phyloP scores from a whole-genome alignment of 176 grass and related monocot genomes.

The Poa pratensis region DNA sequence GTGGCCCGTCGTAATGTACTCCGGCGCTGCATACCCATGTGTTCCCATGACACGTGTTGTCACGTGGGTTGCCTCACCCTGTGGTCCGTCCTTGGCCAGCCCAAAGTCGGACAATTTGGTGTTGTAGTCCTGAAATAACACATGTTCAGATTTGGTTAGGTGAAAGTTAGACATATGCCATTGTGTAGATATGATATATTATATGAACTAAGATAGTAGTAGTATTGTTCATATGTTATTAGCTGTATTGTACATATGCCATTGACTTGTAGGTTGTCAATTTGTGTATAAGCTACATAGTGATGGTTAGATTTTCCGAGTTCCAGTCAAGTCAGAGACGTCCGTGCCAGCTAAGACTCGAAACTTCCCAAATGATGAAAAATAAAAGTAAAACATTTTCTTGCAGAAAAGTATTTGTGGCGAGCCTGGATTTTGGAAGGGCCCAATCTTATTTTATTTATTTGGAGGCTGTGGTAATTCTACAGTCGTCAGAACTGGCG shows the following conservation, averaged over 20 bases:
- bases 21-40: conserved; percentile 72
- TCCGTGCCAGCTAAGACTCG: conserved; percentile 16
- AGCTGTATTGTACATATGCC: not conserved
- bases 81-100: conserved; percentile 82
- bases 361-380: conserved; percentile 15
- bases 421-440: not conserved
- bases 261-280: not conserved
- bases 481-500: not conserved
- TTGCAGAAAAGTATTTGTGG: not conserved
- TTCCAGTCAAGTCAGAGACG: conserved; percentile 23
- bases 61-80: conserved; percentile 77
- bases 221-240: not conserved
- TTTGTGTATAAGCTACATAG: not conserved
- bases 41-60: conserved; percentile 95
- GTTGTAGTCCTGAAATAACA: conserved; percentile 63
- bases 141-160: conserved; percentile 26
- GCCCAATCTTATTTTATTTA: not conserved
- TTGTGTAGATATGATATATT: not conserved
- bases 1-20: conserved; percentile 84
- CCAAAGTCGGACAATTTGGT: conserved; percentile 93
- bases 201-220: not conserved
- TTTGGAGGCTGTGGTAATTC: conserved; percentile 7
- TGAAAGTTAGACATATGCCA: not conserved
- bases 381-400: not conserved
- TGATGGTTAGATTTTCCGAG: conserved; percentile 34